Evolutionary conservation across 495 filamentous ascomycete species (phyloP).

Genomic region (Aspergillus funiculosus): DNA sequence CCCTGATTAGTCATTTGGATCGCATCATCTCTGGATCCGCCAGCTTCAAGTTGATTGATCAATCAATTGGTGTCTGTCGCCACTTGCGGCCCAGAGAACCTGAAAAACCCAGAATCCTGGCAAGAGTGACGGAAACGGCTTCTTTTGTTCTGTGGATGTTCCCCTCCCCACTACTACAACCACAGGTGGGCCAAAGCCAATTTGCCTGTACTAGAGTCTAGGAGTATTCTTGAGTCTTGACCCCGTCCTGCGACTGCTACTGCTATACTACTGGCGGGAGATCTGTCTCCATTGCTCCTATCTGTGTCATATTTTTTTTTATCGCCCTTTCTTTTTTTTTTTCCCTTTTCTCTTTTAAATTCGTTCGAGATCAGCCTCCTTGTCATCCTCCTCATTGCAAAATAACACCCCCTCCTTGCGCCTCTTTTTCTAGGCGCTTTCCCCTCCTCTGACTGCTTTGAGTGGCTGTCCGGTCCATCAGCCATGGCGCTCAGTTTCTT

Average conservation of each 20-base stretch:
- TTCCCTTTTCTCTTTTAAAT: slow-evolving; percentile 2
- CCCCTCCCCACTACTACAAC: slow-evolving; percentile 11
- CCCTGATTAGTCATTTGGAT: slow-evolving; percentile 20
- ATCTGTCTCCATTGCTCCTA: slow-evolving; percentile 17
- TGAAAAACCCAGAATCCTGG: slow-evolving; percentile 10
- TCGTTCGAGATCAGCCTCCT: neutral
- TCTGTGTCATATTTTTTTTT: slow-evolving; percentile 18
- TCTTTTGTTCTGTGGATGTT: slow-evolving; percentile 12
- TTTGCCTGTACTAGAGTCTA: slow-evolving; percentile 15
- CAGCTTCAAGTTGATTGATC: too few species aligned
- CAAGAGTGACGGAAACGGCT: slow-evolving; percentile 27
- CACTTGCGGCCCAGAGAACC: slow-evolving; percentile 2
- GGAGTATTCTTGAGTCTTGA: too few species aligned
- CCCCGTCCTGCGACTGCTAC: too few species aligned
- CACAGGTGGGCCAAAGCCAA: slow-evolving; percentile 18
- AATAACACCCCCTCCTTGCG: slow-evolving; percentile 11
- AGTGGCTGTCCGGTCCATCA: too few species aligned
- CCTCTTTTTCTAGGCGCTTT: slow-evolving; percentile 10
- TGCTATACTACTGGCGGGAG: slow-evolving; percentile 10
- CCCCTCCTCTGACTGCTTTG: slow-evolving; percentile 4
- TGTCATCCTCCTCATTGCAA: neutral
- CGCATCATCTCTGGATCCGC: slow-evolving; percentile 19
- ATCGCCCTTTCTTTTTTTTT: neutral
- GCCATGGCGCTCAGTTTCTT: slow-evolving; percentile 50
- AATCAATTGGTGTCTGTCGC: neutral